Percentiles rank a stretch among this genome's conserved stretches.
These are phyloP conservation scores for Saururus chinensis DNA, from an alignment of 164 flowering plant species.

Conservation along the genomic window DNA sequence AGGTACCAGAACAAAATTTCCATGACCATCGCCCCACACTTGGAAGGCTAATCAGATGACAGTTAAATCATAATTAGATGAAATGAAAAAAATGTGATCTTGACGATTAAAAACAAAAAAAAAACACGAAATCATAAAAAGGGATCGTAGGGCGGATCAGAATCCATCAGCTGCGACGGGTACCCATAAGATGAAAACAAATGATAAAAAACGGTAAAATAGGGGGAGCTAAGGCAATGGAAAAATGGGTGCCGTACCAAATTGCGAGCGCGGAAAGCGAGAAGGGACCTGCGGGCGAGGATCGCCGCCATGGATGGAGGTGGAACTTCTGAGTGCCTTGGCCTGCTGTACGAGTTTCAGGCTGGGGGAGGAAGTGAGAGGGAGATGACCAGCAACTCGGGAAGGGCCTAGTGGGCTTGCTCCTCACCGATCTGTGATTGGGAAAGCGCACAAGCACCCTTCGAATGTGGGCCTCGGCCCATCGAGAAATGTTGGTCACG, in stretches of 20 bases:
- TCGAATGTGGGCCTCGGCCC: too few relatives aligned
- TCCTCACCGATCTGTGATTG: too few relatives aligned
- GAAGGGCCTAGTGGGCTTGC: not conserved
- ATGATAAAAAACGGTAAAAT: not conserved
- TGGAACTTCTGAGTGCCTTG: not conserved
- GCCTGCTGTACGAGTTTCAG: not conserved
- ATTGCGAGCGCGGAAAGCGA: constrained; percentile 4
- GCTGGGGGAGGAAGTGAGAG: not conserved
- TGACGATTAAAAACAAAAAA: too few relatives aligned
- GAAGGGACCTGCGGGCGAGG: constrained; percentile 5
- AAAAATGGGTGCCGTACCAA: not conserved
- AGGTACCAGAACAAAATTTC: not conserved
- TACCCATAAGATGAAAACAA: not conserved
- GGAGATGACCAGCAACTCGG: not conserved
- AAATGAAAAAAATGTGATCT: too few relatives aligned
- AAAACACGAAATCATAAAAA: too few relatives aligned
- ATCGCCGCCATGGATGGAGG: constrained; percentile 4
- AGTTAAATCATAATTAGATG: too few relatives aligned
- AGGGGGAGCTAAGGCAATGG: not conserved
- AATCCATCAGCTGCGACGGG: not conserved
- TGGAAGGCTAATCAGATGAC: too few relatives aligned
- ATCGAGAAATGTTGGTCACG: too few relatives aligned
- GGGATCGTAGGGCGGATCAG: too few relatives aligned
- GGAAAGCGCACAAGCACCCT: too few relatives aligned
- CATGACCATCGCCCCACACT: too few relatives aligned